Evolutionary conservation across 129 eudicot species (phyloP).

Genomic region (Kitagawia praeruptora): DNA sequence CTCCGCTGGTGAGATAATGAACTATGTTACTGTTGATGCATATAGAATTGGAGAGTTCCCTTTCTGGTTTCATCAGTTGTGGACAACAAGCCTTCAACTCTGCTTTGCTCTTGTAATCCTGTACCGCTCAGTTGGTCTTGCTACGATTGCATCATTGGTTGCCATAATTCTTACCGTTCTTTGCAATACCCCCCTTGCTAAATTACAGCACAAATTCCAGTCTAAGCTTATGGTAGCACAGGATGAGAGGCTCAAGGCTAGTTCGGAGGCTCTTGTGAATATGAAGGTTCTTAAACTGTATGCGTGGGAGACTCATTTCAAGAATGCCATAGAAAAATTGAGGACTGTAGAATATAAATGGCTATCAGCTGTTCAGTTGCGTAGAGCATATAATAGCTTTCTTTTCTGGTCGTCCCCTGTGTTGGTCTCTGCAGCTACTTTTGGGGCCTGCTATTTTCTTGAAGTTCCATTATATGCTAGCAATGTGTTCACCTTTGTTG

Average conservation of each 20-base stretch:
- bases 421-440: slow-evolving; percentile 82
- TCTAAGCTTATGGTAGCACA: slow-evolving; percentile 77
- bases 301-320: slow-evolving; percentile 95
- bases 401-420: slow-evolving; percentile 94
- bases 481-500: slow-evolving; percentile 88
- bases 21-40: slow-evolving; percentile 80
- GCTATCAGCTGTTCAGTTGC: slow-evolving; percentile 72
- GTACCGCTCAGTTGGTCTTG: slow-evolving; percentile 67
- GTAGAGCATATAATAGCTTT: slow-evolving; percentile 69
- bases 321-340: slow-evolving; percentile 55
- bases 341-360: slow-evolving; percentile 61
- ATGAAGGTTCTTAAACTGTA: slow-evolving; percentile 90
- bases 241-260: slow-evolving; percentile 71
- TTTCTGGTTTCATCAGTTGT: slow-evolving; percentile 76
- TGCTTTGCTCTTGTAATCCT: slow-evolving; percentile 61
- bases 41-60: slow-evolving; percentile 93
- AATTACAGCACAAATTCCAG: slow-evolving; percentile 78
- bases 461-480: slow-evolving; percentile 69
- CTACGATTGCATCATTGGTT: slow-evolving; percentile 69
- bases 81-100: slow-evolving; percentile 88
- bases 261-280: slow-evolving; percentile 77
- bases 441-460: slow-evolving; percentile 82
- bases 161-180: slow-evolving; percentile 66
- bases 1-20: slow-evolving; percentile 88
- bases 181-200: slow-evolving; percentile 86